Evolutionary conservation across 306 rosid genomes (phyloP), one percentile per base, ranked within the genome.

Genomic region (Crataegus laevigata): DNA sequence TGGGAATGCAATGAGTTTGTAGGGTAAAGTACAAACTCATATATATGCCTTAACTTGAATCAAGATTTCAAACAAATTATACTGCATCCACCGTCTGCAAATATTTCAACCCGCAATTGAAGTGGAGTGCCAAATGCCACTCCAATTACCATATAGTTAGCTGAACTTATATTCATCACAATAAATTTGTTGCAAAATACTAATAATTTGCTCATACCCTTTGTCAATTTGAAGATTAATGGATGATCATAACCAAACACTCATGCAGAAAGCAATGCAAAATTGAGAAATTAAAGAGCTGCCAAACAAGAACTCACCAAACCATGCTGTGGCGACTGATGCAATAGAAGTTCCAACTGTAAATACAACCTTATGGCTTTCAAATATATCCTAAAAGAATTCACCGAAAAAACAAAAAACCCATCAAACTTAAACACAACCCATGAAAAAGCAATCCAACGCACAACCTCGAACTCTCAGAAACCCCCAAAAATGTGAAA

Each of bases 291-390:
- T 40, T 11, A 60, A 21, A 75, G 22, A 25, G 50, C 3, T 1
- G 8, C 15, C 32, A 34, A 55, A 21, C 47, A 61, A 29, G 5
- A 75, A 88, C 85, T 72, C 59, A 94, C 99, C 99, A 62, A 85
- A 10, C 84, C 88, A 85, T 47, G 99, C 97, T 12, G 97, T 94
- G 30, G 92, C 92, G 51, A 94, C 91, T 67, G 99, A 94, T 17
- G 96, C 96, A 15, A 94, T 12, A 60, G 97, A 92, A 77, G 99
- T 94, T 32, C 97, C 99, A 17, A 90, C 76, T 0, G 99, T 89
- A 71, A 92, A 92, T n/a, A 92, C 91, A 61, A 92, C 92, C 69
- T 85, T 88, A 63, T 94, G 97, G 80, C 85, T 83, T 75, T 94
- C 99, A 74, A 94, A 92, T 43, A 85, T 81, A 81, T 92, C 96